Base-by-base conservation (phyloP, 1,284 basidiomycete species). In the Sanghuangporus weigelae region DNA sequence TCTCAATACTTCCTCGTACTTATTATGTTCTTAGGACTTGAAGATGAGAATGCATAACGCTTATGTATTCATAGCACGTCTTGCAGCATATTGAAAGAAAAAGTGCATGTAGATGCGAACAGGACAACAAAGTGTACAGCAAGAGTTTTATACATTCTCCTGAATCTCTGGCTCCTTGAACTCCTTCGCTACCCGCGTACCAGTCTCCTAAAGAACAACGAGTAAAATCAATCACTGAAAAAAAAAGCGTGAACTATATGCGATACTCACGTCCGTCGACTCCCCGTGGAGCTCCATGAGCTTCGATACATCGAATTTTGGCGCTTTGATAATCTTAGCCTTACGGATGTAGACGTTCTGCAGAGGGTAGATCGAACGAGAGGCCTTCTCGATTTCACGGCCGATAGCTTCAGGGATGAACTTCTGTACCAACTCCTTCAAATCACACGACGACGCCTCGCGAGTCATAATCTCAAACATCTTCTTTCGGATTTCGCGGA, bases 381-480 rank as follows among this genome's bases (percentile, higher is more conserved):
- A 87, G 64, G 96, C 90, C 85, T 99, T 99, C 87, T 99, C 97
- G 71, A 99, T 99, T 85, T 99, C 97, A 72, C 96, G 90, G 71
- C 97, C 97, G 73, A 99, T 99, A 67, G 94, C 94, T 82, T 99
- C 97, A 60, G 97, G 96, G 65, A 99, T 90, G 77, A 99, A 98
- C 87, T 99, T 99, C 82, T 94, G 92, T 68, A 98, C 93, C 72
- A 97, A 76, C 81, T 98, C 95, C 87, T 98, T 98, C 80, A 99
- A 80, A 79, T 99, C 97, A 76, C 94, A 96, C 72, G 89, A 93
- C 69, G 93, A 86, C 65, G 95, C 93, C 81, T 99, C 97, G 71
- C 96, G 89, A 69, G 88, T 95, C 88, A 99, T 98, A 79, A 99
- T 98, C 85, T 99, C 97, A 74, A 97, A 95, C 96, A 99, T 99